These are phyloP conservation scores for Pleurotus eryngii DNA, from an alignment of 768 basidiomycete genomes.

Conservation along the genomic window DNA sequence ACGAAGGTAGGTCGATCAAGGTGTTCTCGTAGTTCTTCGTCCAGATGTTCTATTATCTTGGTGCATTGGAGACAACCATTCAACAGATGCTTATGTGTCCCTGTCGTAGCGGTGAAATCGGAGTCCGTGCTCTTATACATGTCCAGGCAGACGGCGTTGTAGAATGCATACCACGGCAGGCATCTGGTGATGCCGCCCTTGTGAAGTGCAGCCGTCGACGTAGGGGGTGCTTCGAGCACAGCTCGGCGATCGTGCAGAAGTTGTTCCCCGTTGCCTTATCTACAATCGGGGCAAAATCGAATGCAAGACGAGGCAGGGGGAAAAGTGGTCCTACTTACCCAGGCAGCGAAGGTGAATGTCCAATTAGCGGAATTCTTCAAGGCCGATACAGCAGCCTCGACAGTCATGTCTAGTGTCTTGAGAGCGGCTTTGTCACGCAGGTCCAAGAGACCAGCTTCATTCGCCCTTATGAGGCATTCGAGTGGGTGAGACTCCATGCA, in stretches of 20 bases:
- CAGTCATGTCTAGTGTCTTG: background rate
- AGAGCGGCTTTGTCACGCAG: background rate
- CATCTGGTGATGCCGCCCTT: background rate
- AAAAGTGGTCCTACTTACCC: background rate
- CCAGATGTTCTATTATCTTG: background rate
- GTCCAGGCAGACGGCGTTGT: background rate
- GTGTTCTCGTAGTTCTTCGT: too few relatives aligned
- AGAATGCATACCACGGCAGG: background rate
- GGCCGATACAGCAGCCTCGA: background rate
- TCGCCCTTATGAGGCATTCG: background rate
- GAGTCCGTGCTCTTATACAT: background rate
- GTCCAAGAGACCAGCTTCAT: background rate
- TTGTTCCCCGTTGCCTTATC: background rate
- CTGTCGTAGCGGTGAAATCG: background rate
- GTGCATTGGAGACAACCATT: background rate
- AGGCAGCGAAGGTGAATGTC: background rate
- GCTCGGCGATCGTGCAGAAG: background rate
- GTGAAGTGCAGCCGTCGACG: background rate
- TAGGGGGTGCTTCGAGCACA: background rate
- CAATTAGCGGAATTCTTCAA: background rate
- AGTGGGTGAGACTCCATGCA: slow-evolving; percentile 2
- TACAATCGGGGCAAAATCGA: background rate
- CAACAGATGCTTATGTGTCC: background rate
- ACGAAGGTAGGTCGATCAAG: background rate
- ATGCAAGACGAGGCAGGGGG: too few relatives aligned